Evolutionary conservation across 75 land plant genomes (phyloP).

Genomic region (Azolla pinnata): DNA sequence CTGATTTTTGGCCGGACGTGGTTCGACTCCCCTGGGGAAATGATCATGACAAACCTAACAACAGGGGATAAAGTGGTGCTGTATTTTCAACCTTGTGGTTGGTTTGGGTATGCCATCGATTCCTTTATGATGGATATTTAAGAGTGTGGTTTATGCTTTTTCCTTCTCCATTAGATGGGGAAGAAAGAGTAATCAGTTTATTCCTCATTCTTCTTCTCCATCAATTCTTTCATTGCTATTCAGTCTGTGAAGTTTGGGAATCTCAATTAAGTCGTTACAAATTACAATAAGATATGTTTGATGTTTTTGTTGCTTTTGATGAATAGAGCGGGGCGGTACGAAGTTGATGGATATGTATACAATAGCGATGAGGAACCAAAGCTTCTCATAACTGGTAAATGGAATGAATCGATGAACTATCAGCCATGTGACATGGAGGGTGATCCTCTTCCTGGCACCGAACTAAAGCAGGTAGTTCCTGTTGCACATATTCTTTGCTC

Average conservation of each 20-base stretch:
- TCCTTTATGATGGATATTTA: no score
- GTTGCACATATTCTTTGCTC: not conserved
- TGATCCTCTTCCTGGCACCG: conserved; percentile 82
- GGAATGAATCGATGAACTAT: conserved; percentile 80
- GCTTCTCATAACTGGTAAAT: conserved; percentile 92
- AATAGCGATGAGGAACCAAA: conserved; percentile 88
- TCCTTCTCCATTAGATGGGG: no score
- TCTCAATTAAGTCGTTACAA: no score
- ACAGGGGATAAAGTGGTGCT: conserved; percentile 94
- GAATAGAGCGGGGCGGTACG: conserved; percentile 85
- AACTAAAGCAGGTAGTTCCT: conserved; percentile 77
- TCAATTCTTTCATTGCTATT: no score
- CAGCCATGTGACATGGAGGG: conserved; percentile 96
- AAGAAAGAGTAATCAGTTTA: no score
- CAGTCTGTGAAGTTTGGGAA: no score
- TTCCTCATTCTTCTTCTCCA: no score
- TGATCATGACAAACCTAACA: conserved; percentile 86
- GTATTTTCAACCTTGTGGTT: conserved; percentile 94
- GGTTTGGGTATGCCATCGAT: no score
- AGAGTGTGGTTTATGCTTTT: no score
- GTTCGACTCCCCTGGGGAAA: conserved; percentile 95
- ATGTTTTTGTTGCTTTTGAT: not conserved
- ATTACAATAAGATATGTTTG: no score
- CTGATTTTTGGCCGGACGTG: conserved; percentile 98
- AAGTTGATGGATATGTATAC: conserved; percentile 98